phyloP scores from a whole-genome alignment of 345 rosid species.

The Eucalyptus rudis region DNA sequence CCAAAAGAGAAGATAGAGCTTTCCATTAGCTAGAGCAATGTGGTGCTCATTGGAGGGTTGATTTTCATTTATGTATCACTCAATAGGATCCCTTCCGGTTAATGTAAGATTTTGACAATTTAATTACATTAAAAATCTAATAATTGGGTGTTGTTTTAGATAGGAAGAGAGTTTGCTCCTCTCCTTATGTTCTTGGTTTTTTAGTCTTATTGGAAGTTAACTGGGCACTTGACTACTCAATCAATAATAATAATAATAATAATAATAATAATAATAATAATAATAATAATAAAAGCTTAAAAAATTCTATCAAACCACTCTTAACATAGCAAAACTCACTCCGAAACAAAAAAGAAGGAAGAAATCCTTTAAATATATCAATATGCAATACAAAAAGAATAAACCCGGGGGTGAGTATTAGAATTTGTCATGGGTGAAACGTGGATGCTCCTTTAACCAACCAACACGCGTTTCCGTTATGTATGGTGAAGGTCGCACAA shows the following conservation, averaged over 20 bases:
- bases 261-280: too few relatives aligned
- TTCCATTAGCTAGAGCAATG: background rate
- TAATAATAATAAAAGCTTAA: too few relatives aligned
- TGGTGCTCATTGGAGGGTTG: background rate
- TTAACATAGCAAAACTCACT: background rate
- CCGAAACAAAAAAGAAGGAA: too few relatives aligned
- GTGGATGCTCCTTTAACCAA: background rate
- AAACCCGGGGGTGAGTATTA: background rate
- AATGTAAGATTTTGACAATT: accelerated
- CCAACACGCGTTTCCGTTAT: background rate
- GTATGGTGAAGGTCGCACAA: accelerated
- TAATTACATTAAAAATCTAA: too few relatives aligned
- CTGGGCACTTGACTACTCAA: background rate
- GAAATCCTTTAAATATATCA: too few relatives aligned
- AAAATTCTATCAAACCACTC: background rate
- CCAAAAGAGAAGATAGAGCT: too few relatives aligned
- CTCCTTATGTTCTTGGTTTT: too few relatives aligned
- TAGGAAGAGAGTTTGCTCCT: background rate
- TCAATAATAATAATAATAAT: too few relatives aligned
- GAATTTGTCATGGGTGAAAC: too few relatives aligned
- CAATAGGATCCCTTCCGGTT: accelerated
- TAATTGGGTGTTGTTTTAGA: too few relatives aligned
- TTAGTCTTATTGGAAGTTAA: background rate
- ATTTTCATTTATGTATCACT: background rate
- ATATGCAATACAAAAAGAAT: accelerated